Evolutionary conservation across 495 filamentous ascomycete genomes (phyloP), one percentile per base, ranked within the genome.

Genomic region (Lasiosphaeris hirsuta): DNA sequence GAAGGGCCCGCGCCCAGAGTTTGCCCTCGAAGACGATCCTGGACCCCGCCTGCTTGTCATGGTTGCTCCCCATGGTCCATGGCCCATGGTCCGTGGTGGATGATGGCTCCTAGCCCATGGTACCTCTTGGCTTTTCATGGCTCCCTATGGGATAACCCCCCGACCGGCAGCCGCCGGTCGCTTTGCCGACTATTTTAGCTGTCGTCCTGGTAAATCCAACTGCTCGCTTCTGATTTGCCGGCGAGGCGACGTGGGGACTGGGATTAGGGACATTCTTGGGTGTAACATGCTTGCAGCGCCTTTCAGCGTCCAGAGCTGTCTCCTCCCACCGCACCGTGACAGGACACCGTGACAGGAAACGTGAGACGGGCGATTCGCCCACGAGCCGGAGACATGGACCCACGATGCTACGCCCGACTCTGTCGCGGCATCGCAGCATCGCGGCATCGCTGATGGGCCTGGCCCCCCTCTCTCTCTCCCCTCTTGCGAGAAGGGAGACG

Each of bases 221-320:
- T 63, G 62, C 63, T 40, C 51, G 38, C 7, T 44, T 63, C 57
- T 71, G 66, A 71, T 71, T 71, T 63, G 70, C 60, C 60, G 36
- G 54, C 49, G 9, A 14, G 30, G 41, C 46, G 49, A 36, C 53
- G 42, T 10, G 23, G 23, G 23, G 23, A 30, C 23, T 5, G 23
- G 23, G 23, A 30, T 5, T 30, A 30, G 23, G 23, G 23, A 5
- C 23, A 30, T 30, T 30, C 23, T 5, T 41, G 39, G 39, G 39
- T 41, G 54, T 57, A 19, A 14, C 58, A 40, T 45, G 30, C 40
- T 18, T 18, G 23, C 23, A 30, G 23, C 23, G 23, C 23, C 23
- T 30, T 30, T 30, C 23, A 30, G 23, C 23, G 23, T 30, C 23
- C 23, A 30, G 23, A 30, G 23, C 23, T 30, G 23, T 30, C 23